Conservation (phyloP, 306 rosid species). For the Castanopsis chinensis region DNA sequence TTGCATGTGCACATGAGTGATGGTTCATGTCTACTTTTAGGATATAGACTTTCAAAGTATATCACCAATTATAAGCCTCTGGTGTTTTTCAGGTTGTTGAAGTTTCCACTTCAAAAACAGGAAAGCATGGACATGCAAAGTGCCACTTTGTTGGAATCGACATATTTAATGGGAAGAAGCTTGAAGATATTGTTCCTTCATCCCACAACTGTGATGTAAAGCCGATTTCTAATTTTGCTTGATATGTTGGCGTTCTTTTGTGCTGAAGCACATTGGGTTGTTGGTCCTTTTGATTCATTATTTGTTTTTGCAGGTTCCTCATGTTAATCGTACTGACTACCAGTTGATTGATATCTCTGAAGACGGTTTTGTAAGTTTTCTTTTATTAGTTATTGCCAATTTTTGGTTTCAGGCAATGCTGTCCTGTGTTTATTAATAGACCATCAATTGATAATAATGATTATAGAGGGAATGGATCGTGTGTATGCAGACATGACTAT, state of each 20-base stretch:
- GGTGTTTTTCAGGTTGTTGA: slow-evolving; percentile 42
- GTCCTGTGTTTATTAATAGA: neutral
- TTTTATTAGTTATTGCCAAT: neutral
- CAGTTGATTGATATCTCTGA: slow-evolving; percentile 77
- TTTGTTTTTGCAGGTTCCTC: slow-evolving; percentile 56
- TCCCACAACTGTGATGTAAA: slow-evolving; percentile 76
- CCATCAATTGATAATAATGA: neutral
- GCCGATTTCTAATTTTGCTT: neutral
- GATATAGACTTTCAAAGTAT: neutral
- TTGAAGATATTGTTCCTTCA: slow-evolving; percentile 74
- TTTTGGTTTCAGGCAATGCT: neutral
- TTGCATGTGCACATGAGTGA: neutral
- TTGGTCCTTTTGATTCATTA: neutral
- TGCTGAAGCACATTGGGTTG: neutral
- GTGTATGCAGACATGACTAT: neutral
- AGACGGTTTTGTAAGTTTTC: slow-evolving; percentile 68
- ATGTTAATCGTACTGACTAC: slow-evolving; percentile 66
- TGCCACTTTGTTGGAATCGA: slow-evolving; percentile 78
- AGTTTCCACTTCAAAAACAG: slow-evolving; percentile 75
- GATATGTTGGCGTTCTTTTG: neutral
- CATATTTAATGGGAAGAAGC: slow-evolving; percentile 70
- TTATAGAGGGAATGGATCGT: neutral
- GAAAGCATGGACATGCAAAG: slow-evolving; percentile 77
- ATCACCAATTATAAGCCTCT: neutral
- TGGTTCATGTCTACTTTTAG: neutral